Conservation (phyloP, 2,329 filamentous ascomycete species). For the Pseudogymnoascus sp. region DNA sequence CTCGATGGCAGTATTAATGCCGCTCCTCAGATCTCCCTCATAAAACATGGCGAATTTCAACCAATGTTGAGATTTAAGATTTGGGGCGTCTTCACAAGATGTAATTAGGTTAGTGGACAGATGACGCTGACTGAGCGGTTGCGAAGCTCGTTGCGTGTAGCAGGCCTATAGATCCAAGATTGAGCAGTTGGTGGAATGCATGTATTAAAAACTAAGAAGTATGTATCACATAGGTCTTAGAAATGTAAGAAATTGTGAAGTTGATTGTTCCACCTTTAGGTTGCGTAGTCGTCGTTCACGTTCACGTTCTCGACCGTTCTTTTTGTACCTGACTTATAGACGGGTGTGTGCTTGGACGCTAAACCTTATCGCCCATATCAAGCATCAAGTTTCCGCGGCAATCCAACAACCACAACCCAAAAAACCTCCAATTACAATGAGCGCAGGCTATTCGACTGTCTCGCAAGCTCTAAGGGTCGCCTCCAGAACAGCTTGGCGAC, state of each 20-base stretch:
- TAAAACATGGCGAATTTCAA: constrained; percentile 61
- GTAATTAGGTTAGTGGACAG: not conserved
- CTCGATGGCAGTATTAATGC: constrained; percentile 67
- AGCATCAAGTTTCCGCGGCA: constrained; percentile 3
- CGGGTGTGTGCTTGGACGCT: not conserved
- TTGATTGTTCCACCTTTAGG: not conserved
- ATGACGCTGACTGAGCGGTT: not conserved
- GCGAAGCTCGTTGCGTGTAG: not conserved
- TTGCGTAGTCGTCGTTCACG: not conserved
- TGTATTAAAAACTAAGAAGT: not conserved
- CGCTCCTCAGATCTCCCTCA: constrained; percentile 69
- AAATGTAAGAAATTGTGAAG: not conserved
- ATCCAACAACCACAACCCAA: not conserved
- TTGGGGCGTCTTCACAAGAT: not conserved
- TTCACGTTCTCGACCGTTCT: not conserved
- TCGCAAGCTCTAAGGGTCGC: not conserved
- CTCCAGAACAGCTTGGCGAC: not conserved
- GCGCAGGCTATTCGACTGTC: constrained; percentile 2
- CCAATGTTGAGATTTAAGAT: not conserved
- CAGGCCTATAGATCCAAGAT: not conserved
- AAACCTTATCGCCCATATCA: constrained; percentile 5
- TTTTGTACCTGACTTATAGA: not conserved
- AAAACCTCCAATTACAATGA: constrained; percentile 2
- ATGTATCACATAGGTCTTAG: not conserved
- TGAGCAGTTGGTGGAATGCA: not conserved